Conservation (phyloP, 768 basidiomycete genomes). For the Mycena sanguinolenta region DNA sequence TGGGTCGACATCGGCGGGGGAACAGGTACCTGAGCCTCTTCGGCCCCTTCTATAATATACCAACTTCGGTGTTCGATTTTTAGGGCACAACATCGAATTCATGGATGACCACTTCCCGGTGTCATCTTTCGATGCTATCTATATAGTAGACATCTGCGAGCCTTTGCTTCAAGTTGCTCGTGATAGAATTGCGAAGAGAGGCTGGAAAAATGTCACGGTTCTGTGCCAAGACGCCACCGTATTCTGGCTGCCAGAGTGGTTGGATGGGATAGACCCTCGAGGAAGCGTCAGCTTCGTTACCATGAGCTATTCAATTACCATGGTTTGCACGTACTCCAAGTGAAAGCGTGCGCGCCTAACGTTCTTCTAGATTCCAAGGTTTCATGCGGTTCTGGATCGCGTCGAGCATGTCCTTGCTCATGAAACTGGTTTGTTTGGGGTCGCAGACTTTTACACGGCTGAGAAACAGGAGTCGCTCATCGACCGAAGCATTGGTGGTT, state of each 20-base stretch:
- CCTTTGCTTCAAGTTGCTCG: background rate
- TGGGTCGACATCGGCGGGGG: slow-evolving; percentile 18
- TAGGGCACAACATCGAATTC: slow-evolving; percentile 72
- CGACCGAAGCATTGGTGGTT: background rate
- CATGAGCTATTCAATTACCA: background rate
- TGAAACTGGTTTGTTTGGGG: slow-evolving; percentile 69
- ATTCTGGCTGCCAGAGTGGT: background rate
- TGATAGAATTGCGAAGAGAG: background rate
- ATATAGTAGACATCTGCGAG: slow-evolving; percentile 65
- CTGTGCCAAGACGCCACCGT: background rate
- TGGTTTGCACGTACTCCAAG: background rate
- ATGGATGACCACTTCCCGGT: slow-evolving; percentile 76
- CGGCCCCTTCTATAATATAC: no score
- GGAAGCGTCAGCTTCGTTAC: background rate
- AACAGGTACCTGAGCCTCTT: slow-evolving; percentile 1
- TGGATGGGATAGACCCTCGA: background rate
- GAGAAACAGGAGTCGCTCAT: background rate
- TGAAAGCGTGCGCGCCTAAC: background rate
- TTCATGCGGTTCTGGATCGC: background rate
- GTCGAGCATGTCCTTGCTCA: slow-evolving; percentile 50
- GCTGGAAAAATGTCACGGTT: background rate
- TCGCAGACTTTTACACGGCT: slow-evolving; percentile 60
- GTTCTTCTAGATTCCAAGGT: background rate
- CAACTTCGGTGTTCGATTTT: background rate
- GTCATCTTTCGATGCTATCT: slow-evolving; percentile 73